Conservation (phyloP, 495 filamentous ascomycete species). For the Hypomontagnella monticulosa region DNA sequence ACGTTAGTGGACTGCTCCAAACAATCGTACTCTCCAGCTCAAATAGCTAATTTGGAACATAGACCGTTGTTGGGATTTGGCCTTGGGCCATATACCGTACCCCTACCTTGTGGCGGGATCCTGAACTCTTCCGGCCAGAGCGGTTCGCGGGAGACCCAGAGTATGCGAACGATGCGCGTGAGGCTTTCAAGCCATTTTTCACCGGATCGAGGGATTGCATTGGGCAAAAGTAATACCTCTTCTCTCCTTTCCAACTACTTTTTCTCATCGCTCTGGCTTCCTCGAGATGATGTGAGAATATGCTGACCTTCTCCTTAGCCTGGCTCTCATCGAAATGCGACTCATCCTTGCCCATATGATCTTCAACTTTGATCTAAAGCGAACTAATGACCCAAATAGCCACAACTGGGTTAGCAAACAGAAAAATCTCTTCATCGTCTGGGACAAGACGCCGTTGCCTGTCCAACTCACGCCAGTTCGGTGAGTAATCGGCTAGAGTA, state of each 20-base stretch:
- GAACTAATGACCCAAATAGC: conserved; percentile 7
- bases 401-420: conserved; percentile 24
- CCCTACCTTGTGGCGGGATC: conserved; percentile 24
- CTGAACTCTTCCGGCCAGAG: conserved; percentile 6
- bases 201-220: conserved; percentile 33
- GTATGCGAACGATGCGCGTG: conserved; percentile 18
- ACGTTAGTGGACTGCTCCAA: conserved; percentile 44
- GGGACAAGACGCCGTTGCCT: conserved; percentile 42
- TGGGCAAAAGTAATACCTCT: conserved; percentile 19
- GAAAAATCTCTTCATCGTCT: conserved; percentile 35
- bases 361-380: conserved; percentile 25
- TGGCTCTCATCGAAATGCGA: conserved; percentile 30
- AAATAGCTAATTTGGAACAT: not conserved
- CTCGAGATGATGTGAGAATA: too few species aligned
- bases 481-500: not conserved
- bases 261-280: too few species aligned
- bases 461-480: conserved; percentile 40
- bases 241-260: not conserved
- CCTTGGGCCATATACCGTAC: conserved; percentile 24
- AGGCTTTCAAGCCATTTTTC: conserved; percentile 32
- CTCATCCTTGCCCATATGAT: conserved; percentile 27
- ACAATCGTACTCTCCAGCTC: not conserved
- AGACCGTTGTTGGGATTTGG: conserved; percentile 28
- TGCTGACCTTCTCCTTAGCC: not conserved
- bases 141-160: conserved; percentile 1